Evolutionary conservation across 768 basidiomycete species (phyloP).

Genomic region (Termitomyces sp.): DNA sequence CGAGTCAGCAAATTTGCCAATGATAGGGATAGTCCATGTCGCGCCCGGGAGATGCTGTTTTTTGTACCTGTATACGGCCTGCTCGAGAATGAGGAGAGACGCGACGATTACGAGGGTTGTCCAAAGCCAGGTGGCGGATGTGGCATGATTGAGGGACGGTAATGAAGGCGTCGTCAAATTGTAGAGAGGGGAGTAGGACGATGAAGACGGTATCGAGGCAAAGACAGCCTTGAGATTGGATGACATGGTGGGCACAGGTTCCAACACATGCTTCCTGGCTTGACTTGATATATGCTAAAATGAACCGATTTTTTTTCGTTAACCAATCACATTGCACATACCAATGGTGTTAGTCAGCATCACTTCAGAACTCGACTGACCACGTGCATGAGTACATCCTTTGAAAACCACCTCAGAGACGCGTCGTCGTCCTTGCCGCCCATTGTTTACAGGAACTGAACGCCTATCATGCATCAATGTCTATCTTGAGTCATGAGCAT

Average conservation of each 20-base stretch:
- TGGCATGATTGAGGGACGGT: constrained; percentile 27
- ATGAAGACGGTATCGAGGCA: constrained; percentile 39
- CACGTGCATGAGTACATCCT: not conserved
- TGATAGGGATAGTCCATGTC: constrained; percentile 93
- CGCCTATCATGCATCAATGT: not conserved
- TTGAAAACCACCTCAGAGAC: not conserved
- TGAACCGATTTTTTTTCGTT: constrained; percentile 29
- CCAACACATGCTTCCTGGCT: not conserved
- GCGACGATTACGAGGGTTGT: constrained; percentile 65
- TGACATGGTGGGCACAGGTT: constrained; percentile 28
- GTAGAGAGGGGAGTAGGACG: constrained; percentile 31
- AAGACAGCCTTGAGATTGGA: constrained; percentile 20
- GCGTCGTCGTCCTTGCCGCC: not conserved
- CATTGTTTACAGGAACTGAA: not conserved
- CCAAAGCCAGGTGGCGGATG: constrained; percentile 49
- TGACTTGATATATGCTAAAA: constrained; percentile 12
- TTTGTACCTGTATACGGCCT: constrained; percentile 83
- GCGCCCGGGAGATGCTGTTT: constrained; percentile 85
- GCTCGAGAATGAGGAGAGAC: constrained; percentile 80
- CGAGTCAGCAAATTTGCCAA: constrained; percentile 93
- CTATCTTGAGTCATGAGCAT: not conserved
- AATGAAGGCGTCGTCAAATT: constrained; percentile 44
- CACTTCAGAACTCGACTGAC: not conserved
- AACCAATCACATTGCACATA: constrained; percentile 31
- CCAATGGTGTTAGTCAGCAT: constrained; percentile 10